These are phyloP conservation scores for Phaeolepiota aurea DNA, from an alignment of 768 basidiomycete genomes.

Conservation along the genomic window DNA sequence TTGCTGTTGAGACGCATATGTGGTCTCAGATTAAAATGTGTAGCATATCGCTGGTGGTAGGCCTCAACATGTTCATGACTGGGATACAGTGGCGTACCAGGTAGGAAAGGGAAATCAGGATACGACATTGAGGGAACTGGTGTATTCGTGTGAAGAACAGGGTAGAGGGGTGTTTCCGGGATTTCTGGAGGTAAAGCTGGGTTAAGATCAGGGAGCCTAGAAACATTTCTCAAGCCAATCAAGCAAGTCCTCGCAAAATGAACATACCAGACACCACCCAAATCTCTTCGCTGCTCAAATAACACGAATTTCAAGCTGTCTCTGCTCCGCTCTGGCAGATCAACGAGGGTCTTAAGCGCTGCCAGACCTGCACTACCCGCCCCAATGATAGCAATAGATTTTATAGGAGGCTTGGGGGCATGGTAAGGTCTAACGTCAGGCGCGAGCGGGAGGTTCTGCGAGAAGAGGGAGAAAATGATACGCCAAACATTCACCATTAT, in stretches of 20 bases:
- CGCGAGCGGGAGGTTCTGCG: neutral
- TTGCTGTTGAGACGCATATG: slow-evolving; percentile 34
- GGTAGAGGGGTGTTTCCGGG: slow-evolving; percentile 49
- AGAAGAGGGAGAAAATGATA: slow-evolving; percentile 12
- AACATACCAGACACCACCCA: slow-evolving; percentile 51
- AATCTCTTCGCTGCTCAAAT: slow-evolving; percentile 41
- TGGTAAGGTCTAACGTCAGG: neutral
- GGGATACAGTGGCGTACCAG: slow-evolving; percentile 42
- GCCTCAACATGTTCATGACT: slow-evolving; percentile 32
- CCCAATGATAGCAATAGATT: slow-evolving; percentile 50
- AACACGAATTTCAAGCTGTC: slow-evolving; percentile 38
- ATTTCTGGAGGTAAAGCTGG: slow-evolving; percentile 30
- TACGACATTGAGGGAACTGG: slow-evolving; percentile 52
- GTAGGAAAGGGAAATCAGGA: slow-evolving; percentile 44
- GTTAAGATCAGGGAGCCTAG: slow-evolving; percentile 24
- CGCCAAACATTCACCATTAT: slow-evolving; percentile 19
- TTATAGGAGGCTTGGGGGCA: slow-evolving; percentile 15
- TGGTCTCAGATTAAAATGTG: slow-evolving; percentile 25
- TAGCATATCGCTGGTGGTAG: slow-evolving; percentile 39
- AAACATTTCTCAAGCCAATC: neutral
- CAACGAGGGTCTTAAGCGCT: slow-evolving; percentile 39
- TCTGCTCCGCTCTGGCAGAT: slow-evolving; percentile 30
- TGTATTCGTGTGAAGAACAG: slow-evolving; percentile 44
- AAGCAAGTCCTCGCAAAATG: neutral
- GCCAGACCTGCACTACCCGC: slow-evolving; percentile 50